phyloP scores from a whole-genome alignment of 2,329 filamentous ascomycete genomes.

The Cladosporium sp. region DNA sequence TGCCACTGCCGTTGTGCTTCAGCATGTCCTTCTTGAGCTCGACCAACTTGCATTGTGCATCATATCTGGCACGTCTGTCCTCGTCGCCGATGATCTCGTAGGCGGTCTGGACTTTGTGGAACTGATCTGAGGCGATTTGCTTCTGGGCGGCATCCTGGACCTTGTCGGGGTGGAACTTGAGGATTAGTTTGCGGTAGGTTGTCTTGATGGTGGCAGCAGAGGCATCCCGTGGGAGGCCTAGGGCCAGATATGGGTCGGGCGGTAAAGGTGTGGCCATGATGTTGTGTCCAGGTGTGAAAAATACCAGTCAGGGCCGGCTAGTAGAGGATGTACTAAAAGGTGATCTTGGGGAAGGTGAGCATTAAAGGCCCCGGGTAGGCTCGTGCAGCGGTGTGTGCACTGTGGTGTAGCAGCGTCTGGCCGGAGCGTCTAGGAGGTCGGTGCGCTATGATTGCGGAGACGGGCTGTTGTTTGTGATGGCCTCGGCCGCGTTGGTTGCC shows the following conservation, averaged over 20 bases:
- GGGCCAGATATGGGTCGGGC: constrained; percentile 80
- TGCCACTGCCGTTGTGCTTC: constrained; percentile 35
- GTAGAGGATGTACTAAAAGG: constrained; percentile 1
- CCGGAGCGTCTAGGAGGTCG: constrained; percentile 5
- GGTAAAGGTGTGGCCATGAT: constrained; percentile 38
- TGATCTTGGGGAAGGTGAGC: constrained; percentile 11
- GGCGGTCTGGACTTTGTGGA: constrained; percentile 88
- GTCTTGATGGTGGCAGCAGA: constrained; percentile 80
- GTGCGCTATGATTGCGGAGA: constrained; percentile 17
- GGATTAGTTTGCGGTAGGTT: constrained; percentile 86
- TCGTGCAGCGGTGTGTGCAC: constrained; percentile 22
- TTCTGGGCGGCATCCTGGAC: constrained; percentile 72
- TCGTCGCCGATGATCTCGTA: constrained; percentile 89
- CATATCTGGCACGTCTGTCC: constrained; percentile 70
- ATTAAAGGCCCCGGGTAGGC: constrained; percentile 22
- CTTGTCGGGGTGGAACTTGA: constrained; percentile 75
- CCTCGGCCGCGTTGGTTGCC: constrained; percentile 15
- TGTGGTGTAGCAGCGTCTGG: constrained; percentile 18
- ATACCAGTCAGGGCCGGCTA: constrained; percentile 25
- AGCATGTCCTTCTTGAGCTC: constrained; percentile 62
- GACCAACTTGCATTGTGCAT: constrained; percentile 70
- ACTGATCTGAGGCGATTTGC: constrained; percentile 78
- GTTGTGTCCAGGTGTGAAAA: constrained; percentile 18
- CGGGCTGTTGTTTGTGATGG: constrained; percentile 19
- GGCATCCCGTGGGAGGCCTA: constrained; percentile 71